Conservation (phyloP, 768 basidiomycete species). For the Suillus lakei region DNA sequence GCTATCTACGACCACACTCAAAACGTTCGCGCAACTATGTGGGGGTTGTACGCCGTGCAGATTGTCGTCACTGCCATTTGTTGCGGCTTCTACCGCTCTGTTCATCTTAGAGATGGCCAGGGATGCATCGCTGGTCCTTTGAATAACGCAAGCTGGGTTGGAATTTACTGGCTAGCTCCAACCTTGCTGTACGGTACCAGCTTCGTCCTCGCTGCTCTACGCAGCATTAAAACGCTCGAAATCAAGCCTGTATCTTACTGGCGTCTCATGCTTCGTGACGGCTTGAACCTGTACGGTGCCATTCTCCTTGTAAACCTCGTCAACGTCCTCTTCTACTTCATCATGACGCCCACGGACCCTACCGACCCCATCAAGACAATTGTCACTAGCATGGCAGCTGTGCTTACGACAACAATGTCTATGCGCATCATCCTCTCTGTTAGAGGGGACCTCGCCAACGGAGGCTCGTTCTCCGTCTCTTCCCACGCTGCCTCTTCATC, state of each 20-base stretch:
- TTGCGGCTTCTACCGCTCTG: constrained; percentile 83
- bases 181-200: constrained; percentile 61
- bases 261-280: constrained; percentile 91
- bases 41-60: constrained; percentile 66
- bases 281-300: constrained; percentile 84
- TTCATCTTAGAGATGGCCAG: constrained; percentile 73
- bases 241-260: constrained; percentile 64
- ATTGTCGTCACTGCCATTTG: constrained; percentile 72
- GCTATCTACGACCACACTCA: constrained; percentile 77
- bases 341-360: constrained; percentile 65
- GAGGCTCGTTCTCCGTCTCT: constrained; percentile 71
- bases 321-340: constrained; percentile 90
- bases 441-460: constrained; percentile 72
- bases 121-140: constrained; percentile 88
- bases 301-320: constrained; percentile 81
- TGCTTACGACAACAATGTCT: constrained; percentile 86
- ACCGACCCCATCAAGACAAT: constrained; percentile 80
- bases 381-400: constrained; percentile 84
- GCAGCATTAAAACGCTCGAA: constrained; percentile 28
- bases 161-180: constrained; percentile 82
- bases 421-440: constrained; percentile 86
- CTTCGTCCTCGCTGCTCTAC: constrained; percentile 27
- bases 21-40: constrained; percentile 57
- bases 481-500: constrained; percentile 46
- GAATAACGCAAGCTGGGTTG: constrained; percentile 69